Conservation (phyloP, 768 basidiomycete species). For the Macrolepiota albuminosa region DNA sequence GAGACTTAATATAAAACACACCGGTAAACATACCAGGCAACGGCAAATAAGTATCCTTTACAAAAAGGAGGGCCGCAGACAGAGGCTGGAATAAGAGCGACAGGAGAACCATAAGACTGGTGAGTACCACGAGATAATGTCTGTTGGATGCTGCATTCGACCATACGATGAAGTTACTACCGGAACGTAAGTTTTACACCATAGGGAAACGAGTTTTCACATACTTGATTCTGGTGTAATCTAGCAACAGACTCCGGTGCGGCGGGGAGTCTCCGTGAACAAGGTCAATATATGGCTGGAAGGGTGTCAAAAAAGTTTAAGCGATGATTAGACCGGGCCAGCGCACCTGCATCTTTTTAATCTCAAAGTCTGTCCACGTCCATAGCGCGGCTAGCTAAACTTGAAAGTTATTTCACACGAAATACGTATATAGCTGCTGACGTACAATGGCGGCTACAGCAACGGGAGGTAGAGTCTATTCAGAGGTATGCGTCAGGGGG, state of each 20-base stretch:
- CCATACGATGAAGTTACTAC: slow-evolving; percentile 46
- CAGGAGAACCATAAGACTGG: slow-evolving; percentile 44
- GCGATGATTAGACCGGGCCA: not conserved
- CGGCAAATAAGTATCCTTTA: slow-evolving; percentile 39
- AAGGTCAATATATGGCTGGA: slow-evolving; percentile 53
- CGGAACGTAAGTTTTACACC: not conserved
- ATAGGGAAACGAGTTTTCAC: slow-evolving; percentile 6
- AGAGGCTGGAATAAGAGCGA: slow-evolving; percentile 48
- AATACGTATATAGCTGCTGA: slow-evolving; percentile 5
- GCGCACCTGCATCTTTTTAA: slow-evolving; percentile 50
- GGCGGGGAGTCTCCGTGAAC: slow-evolving; percentile 51
- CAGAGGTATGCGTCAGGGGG: slow-evolving; percentile 1
- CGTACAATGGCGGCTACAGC: slow-evolving; percentile 41
- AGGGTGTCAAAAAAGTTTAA: not conserved
- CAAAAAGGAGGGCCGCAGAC: slow-evolving; percentile 43
- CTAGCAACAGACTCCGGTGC: slow-evolving; percentile 46
- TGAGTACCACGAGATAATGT: slow-evolving; percentile 47
- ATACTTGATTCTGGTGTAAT: slow-evolving; percentile 51
- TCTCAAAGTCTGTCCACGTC: slow-evolving; percentile 55
- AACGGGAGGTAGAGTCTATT: slow-evolving; percentile 49
- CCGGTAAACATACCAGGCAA: slow-evolving; percentile 29
- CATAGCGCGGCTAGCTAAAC: slow-evolving; percentile 42
- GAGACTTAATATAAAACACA: not conserved
- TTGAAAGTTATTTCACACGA: not conserved
- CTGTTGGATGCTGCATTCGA: slow-evolving; percentile 37